Evolutionary conservation across 2,329 filamentous ascomycete genomes (phyloP), one percentile per base, ranked within the genome.

Genomic region (Hypomyces perniciosus): DNA sequence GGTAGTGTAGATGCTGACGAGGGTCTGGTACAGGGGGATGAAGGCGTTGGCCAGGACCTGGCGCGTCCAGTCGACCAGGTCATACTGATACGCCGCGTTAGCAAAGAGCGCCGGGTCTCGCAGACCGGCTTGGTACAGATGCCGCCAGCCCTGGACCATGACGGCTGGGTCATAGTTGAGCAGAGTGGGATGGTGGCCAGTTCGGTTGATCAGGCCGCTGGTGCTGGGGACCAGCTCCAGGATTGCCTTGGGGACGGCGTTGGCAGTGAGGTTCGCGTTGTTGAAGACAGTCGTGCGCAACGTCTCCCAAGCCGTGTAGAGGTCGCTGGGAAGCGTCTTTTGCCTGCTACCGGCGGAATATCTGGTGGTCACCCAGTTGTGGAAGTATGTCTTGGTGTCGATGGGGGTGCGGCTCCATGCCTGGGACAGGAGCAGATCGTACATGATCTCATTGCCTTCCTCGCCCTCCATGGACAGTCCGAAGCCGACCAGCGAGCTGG

Each of bases 371-470:
- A 72, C 72, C 75, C 75, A 79, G 46, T 67, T 54, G 13, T 65
- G 60, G 51, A 78, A 78, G 58, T 78, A 79, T 1, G 50, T 29
- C 4, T 61, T 51, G 0, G 72, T 74, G 44, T 77, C 64, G 42
- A 79, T 70, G 1, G 75, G 67, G 0, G 57, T 59, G 6, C 41
- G 39, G 1, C 66, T 68, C 76, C 76, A 79, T 3, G 73, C 75
- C 57, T 79, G 76, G 50, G 76, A 72, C 1, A 79, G 65, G 0
- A 79, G 64, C 1, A 78, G 59, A 48, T 74, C 70, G 57, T 78
- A 78, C 51, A 79, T 66, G 52, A 79, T 71, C 48, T 79, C 75
- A 53, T 78, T 78, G 13, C 75, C 75, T 55, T 77, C 75, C 55
- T 77, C 74, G 7, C 69, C 74, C 51, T 79, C 76, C 55, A 72